These are phyloP conservation scores for Morella rubra DNA, from an alignment of 306 rosid genomes.

Conservation along the genomic window DNA sequence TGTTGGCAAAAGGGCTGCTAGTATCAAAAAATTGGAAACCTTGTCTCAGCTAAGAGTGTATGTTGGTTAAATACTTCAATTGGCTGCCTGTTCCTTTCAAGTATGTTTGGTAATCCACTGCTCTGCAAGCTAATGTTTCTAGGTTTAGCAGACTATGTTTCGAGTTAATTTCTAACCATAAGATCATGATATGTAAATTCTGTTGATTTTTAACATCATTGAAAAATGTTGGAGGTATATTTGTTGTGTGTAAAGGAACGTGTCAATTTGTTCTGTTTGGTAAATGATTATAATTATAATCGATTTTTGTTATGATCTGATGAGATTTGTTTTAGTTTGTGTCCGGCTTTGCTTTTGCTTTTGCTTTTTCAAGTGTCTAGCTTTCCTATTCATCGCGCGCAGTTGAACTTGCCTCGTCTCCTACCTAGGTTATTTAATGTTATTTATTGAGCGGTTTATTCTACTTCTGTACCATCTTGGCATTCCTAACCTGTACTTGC, in stretches of 20 bases:
- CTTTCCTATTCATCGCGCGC: too few species aligned
- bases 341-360: too few species aligned
- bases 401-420: too few species aligned
- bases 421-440: not conserved
- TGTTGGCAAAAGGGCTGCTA: too few species aligned
- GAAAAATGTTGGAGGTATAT: not conserved
- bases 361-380: too few species aligned
- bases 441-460: not conserved
- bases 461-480: not conserved
- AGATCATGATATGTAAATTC: not conserved
- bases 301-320: not conserved
- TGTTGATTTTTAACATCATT: not conserved
- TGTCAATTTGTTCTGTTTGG: not conserved
- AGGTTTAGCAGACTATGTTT: not conserved
- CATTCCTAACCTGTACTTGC: not conserved
- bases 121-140: too few species aligned
- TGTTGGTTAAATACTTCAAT: too few species aligned
- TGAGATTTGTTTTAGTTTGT: too few species aligned
- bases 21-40: too few species aligned
- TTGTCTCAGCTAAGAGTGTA: too few species aligned
- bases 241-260: not conserved
- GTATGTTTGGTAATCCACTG: not conserved
- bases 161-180: not conserved
- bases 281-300: not conserved
- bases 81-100: not conserved